Percentiles rank a stretch among this genome's conserved stretches.
Conservation (phyloP, 441 rosid genomes). For the Flueggea neowawraea region DNA sequence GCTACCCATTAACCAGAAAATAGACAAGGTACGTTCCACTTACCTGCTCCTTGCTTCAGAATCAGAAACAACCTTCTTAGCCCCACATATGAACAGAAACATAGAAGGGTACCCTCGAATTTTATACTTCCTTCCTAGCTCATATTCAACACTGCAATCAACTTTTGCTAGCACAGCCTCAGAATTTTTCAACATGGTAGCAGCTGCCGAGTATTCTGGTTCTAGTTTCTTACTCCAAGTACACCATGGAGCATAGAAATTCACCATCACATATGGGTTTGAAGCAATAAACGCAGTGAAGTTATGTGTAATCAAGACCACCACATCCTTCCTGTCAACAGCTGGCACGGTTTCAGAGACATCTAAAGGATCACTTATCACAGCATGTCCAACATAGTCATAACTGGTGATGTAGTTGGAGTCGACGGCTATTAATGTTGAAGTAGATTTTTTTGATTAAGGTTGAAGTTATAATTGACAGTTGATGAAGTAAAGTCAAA, state of each 20-base stretch:
- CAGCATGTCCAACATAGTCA: too few relatives aligned
- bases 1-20: background rate
- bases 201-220: conserved; percentile 29
- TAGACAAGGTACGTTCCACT: too few relatives aligned
- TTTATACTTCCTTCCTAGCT: conserved; percentile 2
- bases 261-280: conserved; percentile 25
- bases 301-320: conserved; percentile 19
- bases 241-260: conserved; percentile 32
- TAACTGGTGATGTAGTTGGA: too few relatives aligned
- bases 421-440: too few relatives aligned
- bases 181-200: conserved; percentile 21
- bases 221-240: conserved; percentile 19
- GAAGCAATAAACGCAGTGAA: conserved; percentile 20
- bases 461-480: too few relatives aligned
- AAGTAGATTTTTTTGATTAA: too few relatives aligned
- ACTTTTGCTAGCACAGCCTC: conserved; percentile 27
- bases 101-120: conserved; percentile 14
- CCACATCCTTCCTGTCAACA: conserved; percentile 18
- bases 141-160: conserved; percentile 5
- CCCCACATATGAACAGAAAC: conserved; percentile 13
- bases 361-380: too few relatives aligned
- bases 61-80: background rate
- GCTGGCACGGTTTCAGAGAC: background rate
- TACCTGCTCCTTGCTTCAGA: conserved; percentile 10
- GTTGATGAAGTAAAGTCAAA: too few relatives aligned